Base-by-base conservation (phyloP, 2,329 filamentous ascomycete species). In the Scedosporium boydii region DNA sequence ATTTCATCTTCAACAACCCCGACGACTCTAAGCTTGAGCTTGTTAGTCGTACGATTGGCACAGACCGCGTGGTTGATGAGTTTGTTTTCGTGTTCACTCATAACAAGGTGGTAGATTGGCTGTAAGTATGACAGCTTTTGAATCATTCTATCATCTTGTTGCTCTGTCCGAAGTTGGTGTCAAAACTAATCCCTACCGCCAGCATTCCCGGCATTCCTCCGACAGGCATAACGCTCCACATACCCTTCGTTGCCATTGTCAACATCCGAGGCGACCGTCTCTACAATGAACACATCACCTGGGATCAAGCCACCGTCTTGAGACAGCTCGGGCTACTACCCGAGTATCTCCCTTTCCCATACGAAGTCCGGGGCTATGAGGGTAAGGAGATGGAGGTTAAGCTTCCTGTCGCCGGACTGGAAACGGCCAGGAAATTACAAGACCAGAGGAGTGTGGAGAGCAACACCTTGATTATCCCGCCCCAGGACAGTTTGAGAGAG, bases 1-100 rank as follows among this genome's bases (percentile, higher is more conserved):
- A 91, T 68, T 93, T 93, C 74, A 87, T 93, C 67, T 89, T 87
- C 70, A 84, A 79, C 63, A 93, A 93, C 65, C 84, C 89, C 0
- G 78, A 77, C 0, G 88, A 91, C 66, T 86, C 87, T 0, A 76
- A 77, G 3, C 76, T 93, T 2, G 85, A 91, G 68, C 81, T 92
- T 1, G 79, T 91, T 38, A 89, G 86, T 64, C 82, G 89, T 0
- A 91, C 88, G 0, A 76, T 91, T 0, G 89, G 89, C 0, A 81
- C 87, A 0, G 88, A 93, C 68, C 80, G 89, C 0, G 80, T 93
- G 0, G 81, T 90, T 2, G 87, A 90, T 65, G 87, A 90, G 69
- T 89, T 90, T 65, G 77, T 89, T 18, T 84, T 84, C 69, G 81
- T 77, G 23, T 82, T 87, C 60, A 89, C 86, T 0, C 87, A 90